Evolutionary conservation across 768 basidiomycete species (phyloP).

Genomic region (Tephrocybe rancida): DNA sequence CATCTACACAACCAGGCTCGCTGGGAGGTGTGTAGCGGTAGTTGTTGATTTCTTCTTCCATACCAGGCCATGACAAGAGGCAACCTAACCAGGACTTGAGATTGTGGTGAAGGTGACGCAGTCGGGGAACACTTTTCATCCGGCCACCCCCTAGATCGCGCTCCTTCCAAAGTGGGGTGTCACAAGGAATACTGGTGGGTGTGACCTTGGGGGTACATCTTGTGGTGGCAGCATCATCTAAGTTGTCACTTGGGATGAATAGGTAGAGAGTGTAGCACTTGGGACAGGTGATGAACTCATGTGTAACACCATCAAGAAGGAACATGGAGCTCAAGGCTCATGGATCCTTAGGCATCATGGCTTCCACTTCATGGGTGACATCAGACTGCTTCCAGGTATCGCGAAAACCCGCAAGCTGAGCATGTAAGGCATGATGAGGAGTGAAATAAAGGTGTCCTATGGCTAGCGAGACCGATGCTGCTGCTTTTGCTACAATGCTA

Average conservation of each 20-base stretch:
- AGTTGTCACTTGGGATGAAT: conserved; percentile 3
- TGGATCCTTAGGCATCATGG: conserved; percentile 23
- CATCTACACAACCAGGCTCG: conserved; percentile 10
- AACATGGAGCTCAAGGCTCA: conserved; percentile 13
- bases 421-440: conserved; percentile 16
- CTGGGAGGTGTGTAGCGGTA: conserved; percentile 1
- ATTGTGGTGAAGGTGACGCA: conserved; percentile 22
- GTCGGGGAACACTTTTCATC: conserved; percentile 5
- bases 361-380: not conserved
- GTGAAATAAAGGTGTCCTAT: too few species aligned
- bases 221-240: not conserved
- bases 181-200: conserved; percentile 15
- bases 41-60: conserved; percentile 23
- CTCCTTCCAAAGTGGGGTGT: conserved; percentile 20
- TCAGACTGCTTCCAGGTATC: conserved; percentile 11
- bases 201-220: conserved; percentile 15
- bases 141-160: not conserved
- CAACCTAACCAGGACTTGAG: conserved; percentile 27
- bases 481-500: not conserved
- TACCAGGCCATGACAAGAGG: conserved; percentile 24
- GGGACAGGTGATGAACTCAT: conserved; percentile 23
- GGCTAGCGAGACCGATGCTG: not conserved
- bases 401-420: conserved; percentile 21
- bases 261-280: conserved; percentile 23
- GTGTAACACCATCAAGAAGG: conserved; percentile 24